phyloP scores from a whole-genome alignment of 2,329 filamentous ascomycete genomes.

The Fusarium domesticum region DNA sequence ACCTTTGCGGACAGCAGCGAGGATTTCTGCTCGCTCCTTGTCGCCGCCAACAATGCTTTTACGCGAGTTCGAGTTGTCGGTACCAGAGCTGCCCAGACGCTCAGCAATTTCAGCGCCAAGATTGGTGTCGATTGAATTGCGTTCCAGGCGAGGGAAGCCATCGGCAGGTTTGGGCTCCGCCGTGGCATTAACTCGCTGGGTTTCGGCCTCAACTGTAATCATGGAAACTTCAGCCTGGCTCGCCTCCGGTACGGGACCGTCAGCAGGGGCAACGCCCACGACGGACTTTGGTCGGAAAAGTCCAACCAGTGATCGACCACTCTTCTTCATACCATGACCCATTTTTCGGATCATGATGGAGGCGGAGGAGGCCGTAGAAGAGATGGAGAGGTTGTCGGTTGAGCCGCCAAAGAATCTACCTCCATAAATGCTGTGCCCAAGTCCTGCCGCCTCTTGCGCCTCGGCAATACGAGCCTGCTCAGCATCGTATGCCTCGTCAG shows the following conservation, averaged over 20 bases:
- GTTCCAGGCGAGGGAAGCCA: conserved; percentile 78
- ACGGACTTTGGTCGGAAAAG: conserved; percentile 94
- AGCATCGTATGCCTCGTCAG: conserved; percentile 69
- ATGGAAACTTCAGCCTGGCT: conserved; percentile 87
- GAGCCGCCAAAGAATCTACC: conserved; percentile 84
- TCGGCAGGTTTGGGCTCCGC: conserved; percentile 63
- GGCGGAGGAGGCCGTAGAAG: conserved; percentile 83
- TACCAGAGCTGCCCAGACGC: conserved; percentile 54
- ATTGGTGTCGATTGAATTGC: conserved; percentile 71
- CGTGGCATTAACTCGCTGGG: conserved; percentile 77
- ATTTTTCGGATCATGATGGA: conserved; percentile 97
- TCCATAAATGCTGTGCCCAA: conserved; percentile 91
- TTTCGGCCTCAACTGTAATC: conserved; percentile 92
- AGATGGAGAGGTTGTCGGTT: conserved; percentile 91
- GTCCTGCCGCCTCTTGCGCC: conserved; percentile 85
- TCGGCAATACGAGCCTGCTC: conserved; percentile 90
- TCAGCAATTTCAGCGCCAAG: conserved; percentile 48
- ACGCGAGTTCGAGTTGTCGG: conserved; percentile 61
- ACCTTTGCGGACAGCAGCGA: conserved; percentile 90
- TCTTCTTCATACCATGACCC: conserved; percentile 97
- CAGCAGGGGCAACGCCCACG: conserved; percentile 70
- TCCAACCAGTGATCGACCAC: conserved; percentile 84
- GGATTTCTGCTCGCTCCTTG: conserved; percentile 82
- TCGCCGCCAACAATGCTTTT: conserved; percentile 93
- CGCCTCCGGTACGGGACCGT: conserved; percentile 61